phyloP scores from a whole-genome alignment of 495 filamentous ascomycete species.

The Penicillium longicatenatum region DNA sequence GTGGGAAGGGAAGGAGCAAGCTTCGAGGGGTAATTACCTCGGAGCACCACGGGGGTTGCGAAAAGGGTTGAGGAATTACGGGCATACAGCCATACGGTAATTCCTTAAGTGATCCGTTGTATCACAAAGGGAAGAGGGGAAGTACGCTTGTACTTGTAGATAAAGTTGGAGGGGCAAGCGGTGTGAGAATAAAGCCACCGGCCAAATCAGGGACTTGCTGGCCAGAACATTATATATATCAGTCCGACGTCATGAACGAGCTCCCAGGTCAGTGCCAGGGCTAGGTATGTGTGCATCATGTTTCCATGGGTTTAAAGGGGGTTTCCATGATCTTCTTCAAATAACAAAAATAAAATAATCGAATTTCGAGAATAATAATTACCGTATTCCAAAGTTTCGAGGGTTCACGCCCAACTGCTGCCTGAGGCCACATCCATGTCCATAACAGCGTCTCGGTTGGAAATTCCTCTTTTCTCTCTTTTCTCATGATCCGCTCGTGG shows the following conservation, averaged over 20 bases:
- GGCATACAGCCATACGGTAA: conserved; percentile 27
- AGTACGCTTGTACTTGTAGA: neutral
- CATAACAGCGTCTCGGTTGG: conserved; percentile 4
- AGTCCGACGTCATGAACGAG: conserved; percentile 22
- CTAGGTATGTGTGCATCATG: too few relatives aligned
- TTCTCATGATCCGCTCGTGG: conserved; percentile 3
- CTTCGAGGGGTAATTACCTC: neutral
- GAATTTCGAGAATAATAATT: too few relatives aligned
- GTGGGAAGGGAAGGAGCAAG: neutral
- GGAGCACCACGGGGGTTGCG: conserved; percentile 6
- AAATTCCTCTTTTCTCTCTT: conserved; percentile 8
- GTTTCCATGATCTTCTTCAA: too few relatives aligned
- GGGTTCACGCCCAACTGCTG: neutral
- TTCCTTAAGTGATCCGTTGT: neutral
- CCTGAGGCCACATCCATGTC: neutral
- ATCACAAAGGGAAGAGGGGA: conserved; percentile 6
- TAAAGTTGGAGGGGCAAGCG: conserved; percentile 30
- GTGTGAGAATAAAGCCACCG: conserved; percentile 24
- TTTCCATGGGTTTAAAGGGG: neutral
- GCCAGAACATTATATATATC: conserved; percentile 4
- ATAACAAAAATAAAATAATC: too few relatives aligned
- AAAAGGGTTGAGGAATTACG: conserved; percentile 18
- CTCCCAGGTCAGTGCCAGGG: too few relatives aligned
- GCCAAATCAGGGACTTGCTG: conserved; percentile 23
- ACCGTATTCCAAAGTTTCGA: too few relatives aligned